These are phyloP conservation scores for Paracamarosporium sp. DNA, from an alignment of 2,329 filamentous ascomycete species.

Conservation along the genomic window DNA sequence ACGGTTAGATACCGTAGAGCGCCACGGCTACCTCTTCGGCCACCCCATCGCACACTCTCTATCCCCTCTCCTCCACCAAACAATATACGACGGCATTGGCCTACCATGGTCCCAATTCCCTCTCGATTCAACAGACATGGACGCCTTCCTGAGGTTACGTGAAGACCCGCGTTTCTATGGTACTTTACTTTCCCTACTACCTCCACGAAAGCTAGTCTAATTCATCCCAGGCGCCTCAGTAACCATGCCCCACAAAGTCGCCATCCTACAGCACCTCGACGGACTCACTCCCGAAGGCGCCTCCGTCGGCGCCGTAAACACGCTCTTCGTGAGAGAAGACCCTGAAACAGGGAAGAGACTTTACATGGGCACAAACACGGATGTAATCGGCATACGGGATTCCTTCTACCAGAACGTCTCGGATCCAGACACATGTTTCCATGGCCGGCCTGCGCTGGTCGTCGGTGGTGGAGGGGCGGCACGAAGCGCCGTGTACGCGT, in stretches of 20 bases:
- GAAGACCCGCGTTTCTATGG: conserved; percentile 68
- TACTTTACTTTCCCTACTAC: conserved; percentile 33
- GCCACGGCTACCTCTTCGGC: conserved; percentile 63
- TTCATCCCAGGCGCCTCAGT: conserved; percentile 66
- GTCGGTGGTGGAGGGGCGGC: conserved; percentile 81
- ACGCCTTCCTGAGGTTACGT: conserved; percentile 55
- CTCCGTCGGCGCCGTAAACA: conserved; percentile 81
- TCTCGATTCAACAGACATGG: conserved; percentile 54
- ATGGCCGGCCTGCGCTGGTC: conserved; percentile 71
- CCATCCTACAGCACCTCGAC: conserved; percentile 76
- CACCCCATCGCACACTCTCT: conserved; percentile 64
- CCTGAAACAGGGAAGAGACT: conserved; percentile 54
- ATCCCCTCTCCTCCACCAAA: conserved; percentile 62
- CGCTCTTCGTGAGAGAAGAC: conserved; percentile 69
- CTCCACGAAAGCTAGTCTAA: background rate
- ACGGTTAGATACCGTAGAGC: conserved; percentile 33
- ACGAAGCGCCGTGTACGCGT: conserved; percentile 77
- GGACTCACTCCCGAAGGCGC: conserved; percentile 74
- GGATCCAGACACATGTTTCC: conserved; percentile 56
- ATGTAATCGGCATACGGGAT: conserved; percentile 79
- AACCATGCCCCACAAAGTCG: conserved; percentile 85
- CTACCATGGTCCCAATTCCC: conserved; percentile 61
- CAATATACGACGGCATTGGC: conserved; percentile 59
- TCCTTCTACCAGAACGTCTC: conserved; percentile 62
- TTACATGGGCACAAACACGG: conserved; percentile 80